phyloP scores from a whole-genome alignment of 192 early-diverging fungal genomes.

The Rhizoclosmatium sp. region DNA sequence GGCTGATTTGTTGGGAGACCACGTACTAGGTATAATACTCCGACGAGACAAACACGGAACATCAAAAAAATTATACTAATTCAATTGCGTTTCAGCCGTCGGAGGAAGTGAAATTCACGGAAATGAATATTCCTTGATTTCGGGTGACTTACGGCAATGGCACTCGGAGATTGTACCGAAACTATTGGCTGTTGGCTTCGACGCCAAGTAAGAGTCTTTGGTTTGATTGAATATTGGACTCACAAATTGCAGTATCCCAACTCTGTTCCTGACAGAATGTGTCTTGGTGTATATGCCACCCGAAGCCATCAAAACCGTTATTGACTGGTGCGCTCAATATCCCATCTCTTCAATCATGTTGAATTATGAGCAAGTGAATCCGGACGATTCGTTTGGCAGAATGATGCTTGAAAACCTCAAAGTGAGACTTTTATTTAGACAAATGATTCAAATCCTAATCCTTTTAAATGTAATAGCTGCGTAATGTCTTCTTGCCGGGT shows the following conservation, averaged over 20 bases:
- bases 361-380: conserved; percentile 92
- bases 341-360: conserved; percentile 61
- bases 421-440: conserved; percentile 42
- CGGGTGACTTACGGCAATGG: conserved; percentile 84
- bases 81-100: conserved; percentile 17
- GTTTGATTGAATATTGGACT: background rate
- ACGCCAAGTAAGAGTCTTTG: conserved; percentile 56
- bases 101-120: conserved; percentile 80
- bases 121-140: conserved; percentile 72
- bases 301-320: conserved; percentile 65
- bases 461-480: conserved; percentile 40
- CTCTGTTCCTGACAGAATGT: conserved; percentile 92
- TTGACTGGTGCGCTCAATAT: conserved; percentile 40
- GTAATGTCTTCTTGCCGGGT: conserved; percentile 82
- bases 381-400: conserved; percentile 87
- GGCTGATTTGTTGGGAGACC: conserved; percentile 43
- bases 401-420: conserved; percentile 91
- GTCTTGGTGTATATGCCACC: conserved; percentile 90
- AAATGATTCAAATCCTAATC: background rate
- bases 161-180: conserved; percentile 61
- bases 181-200: conserved; percentile 65
- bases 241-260: conserved; percentile 65
- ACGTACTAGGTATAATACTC: conserved; percentile 42
- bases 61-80: no score
- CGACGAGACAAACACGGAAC: no score